Percentiles rank a stretch among this genome's conserved stretches.
Evolutionary conservation across 768 basidiomycete genomes (phyloP).

Genomic region (Hygrophoropsis aurantiaca): DNA sequence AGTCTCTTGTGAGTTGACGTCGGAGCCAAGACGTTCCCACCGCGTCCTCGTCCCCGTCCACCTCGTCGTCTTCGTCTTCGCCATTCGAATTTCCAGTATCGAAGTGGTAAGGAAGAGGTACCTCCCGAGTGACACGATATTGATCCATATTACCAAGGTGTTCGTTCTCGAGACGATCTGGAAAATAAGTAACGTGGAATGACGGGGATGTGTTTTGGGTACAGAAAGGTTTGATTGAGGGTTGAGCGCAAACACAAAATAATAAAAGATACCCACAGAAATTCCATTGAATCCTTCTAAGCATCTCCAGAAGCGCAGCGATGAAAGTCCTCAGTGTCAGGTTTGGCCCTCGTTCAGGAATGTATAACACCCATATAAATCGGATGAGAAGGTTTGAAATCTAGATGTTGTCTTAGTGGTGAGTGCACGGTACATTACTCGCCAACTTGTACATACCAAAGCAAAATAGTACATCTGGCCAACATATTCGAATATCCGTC

Average conservation of each 20-base stretch:
- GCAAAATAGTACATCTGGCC: conserved; percentile 75
- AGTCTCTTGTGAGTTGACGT: background rate
- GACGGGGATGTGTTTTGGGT: background rate
- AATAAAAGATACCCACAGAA: conserved; percentile 57
- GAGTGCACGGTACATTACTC: no score
- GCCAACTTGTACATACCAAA: conserved; percentile 46
- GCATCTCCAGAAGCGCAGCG: conserved; percentile 68
- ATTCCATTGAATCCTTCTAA: conserved; percentile 89
- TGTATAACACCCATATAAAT: conserved; percentile 82
- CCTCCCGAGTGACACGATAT: conserved; percentile 84
- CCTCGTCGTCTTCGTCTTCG: conserved; percentile 44
- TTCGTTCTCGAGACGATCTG: conserved; percentile 86
- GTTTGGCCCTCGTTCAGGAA: conserved; percentile 51
- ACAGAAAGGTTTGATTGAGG: background rate
- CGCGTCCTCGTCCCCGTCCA: conserved; percentile 17
- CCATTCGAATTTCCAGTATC: conserved; percentile 43
- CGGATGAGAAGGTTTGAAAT: conserved; percentile 71
- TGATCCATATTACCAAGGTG: conserved; percentile 93
- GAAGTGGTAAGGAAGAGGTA: conserved; percentile 76
- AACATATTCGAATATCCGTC: background rate
- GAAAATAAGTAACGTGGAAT: background rate
- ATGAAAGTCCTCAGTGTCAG: conserved; percentile 64
- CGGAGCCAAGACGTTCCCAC: background rate
- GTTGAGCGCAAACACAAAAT: background rate
- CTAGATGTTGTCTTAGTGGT: conserved; percentile 32